Evolutionary conservation across 345 rosid species (phyloP).

Genomic region (Lumnitzera racemosa): DNA sequence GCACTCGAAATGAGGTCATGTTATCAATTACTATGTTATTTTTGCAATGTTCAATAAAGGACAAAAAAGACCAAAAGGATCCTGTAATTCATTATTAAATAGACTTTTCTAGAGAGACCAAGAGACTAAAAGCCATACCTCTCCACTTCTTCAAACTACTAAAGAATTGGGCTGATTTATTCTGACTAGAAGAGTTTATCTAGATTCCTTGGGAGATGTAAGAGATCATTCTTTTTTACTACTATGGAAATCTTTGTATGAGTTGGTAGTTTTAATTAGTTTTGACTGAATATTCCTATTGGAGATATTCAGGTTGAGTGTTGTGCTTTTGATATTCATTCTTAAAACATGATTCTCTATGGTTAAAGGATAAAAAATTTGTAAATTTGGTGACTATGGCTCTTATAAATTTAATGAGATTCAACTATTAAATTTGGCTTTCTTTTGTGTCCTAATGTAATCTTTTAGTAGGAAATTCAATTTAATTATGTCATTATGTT

Average conservation of each 20-base stretch:
- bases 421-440: no score
- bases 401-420: no score
- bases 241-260: conserved; percentile 1
- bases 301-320: background rate
- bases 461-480: no score
- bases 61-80: conserved; percentile 51
- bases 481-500: no score
- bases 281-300: background rate
- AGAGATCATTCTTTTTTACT: background rate
- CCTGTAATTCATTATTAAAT: conserved; percentile 50
- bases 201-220: background rate
- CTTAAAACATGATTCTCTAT: no score
- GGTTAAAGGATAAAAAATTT: no score
- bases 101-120: conserved; percentile 60
- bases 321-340: no score
- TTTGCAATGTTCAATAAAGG: conserved; percentile 71
- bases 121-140: conserved; percentile 60
- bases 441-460: no score
- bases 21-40: background rate
- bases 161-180: conserved; percentile 12
- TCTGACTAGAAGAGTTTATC: no score
- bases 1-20: no score
- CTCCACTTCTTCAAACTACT: conserved; percentile 39
- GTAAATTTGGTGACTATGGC: no score
- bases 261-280: background rate